Base-by-base conservation (phyloP, 805 yeast species). In the Naumovozyma castellii region DNA sequence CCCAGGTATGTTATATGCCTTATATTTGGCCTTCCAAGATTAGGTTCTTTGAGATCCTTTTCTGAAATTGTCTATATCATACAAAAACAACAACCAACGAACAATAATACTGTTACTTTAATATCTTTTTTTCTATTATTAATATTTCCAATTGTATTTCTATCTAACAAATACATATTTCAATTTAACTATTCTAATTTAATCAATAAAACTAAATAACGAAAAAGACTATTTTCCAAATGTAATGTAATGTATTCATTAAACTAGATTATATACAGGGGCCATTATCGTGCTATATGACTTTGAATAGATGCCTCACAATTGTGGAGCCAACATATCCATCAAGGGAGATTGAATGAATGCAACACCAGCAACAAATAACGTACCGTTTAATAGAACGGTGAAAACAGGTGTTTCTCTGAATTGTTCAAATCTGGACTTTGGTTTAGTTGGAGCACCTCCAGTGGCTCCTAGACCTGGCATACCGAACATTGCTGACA, bases 1-100 rank as follows among this genome's bases (percentile, higher is more conserved):
- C 79, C 92, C 92, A 54, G 88, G 80, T 66, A 80, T 81, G 64
- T 63, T 82, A 49, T 85, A 81, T 57, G 90, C 90, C 39, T 60
- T 80, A 49, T 82, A 76, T 64, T 65, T 80, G 55, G 84, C 76
- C 33, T 39, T 50, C 27, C 43, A 44, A 36, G 52, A 49, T 37
- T 38, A 38, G 22, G 13, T 8, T n/a, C 8, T 34, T 22, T 9
- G 9, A 9, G 25, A n/a, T n/a, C n/a, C n/a, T n/a, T n/a, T n/a
- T n/a, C n/a, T n/a, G n/a, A n/a, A n/a, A n/a, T n/a, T n/a, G n/a
- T n/a, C n/a, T n/a, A n/a, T n/a, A n/a, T n/a, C n/a, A n/a, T n/a
- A n/a, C n/a, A n/a, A n/a, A n/a, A n/a, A n/a, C n/a, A n/a, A n/a
- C n/a, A n/a, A n/a, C n/a, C n/a, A n/a, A 22, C 27, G 9, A 22